A percentile compares a stretch with the other conserved stretches of the same genome.
Conservation (phyloP, 805 yeast species). For the Cyberlindnera mycetangii region DNA sequence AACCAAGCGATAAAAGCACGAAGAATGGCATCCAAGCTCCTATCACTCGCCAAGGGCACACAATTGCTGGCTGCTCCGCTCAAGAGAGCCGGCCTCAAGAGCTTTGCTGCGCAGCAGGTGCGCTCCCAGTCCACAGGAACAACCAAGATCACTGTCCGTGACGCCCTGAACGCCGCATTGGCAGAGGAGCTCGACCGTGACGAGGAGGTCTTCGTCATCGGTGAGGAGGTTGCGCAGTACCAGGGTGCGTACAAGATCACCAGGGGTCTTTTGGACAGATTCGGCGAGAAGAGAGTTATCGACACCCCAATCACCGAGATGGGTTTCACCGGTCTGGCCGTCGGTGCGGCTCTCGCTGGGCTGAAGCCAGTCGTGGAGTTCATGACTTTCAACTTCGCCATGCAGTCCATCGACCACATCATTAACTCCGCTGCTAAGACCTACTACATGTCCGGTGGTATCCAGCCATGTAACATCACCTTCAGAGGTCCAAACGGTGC, state of each 20-base stretch:
- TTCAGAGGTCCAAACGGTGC: conserved; percentile 99
- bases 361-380: conserved; percentile 97
- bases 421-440: conserved; percentile 99
- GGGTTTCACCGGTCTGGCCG: conserved; percentile 96
- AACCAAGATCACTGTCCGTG: conserved; percentile 80
- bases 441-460: conserved; percentile 99
- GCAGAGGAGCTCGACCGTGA: conserved; percentile 98
- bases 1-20: neutral
- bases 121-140: conserved; percentile 16
- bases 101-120: conserved; percentile 5
- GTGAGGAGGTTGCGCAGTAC: conserved; percentile 99
- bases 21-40: conserved; percentile 9
- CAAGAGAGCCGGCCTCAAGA: conserved; percentile 10
- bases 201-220: conserved; percentile 90
- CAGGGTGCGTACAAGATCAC: conserved; percentile 99
- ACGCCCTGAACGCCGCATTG: conserved; percentile 90
- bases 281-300: conserved; percentile 64
- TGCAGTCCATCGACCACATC: conserved; percentile 99
- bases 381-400: conserved; percentile 99
- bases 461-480: conserved; percentile 93
- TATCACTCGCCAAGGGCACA: conserved; percentile 17
- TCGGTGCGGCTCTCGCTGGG: conserved; percentile 73
- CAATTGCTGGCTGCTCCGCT: conserved; percentile 15
- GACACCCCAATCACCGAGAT: conserved; percentile 98
- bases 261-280: conserved; percentile 89